Evolutionary conservation across 495 filamentous ascomycete species (phyloP).

Genomic region (Penicillium lividum): DNA sequence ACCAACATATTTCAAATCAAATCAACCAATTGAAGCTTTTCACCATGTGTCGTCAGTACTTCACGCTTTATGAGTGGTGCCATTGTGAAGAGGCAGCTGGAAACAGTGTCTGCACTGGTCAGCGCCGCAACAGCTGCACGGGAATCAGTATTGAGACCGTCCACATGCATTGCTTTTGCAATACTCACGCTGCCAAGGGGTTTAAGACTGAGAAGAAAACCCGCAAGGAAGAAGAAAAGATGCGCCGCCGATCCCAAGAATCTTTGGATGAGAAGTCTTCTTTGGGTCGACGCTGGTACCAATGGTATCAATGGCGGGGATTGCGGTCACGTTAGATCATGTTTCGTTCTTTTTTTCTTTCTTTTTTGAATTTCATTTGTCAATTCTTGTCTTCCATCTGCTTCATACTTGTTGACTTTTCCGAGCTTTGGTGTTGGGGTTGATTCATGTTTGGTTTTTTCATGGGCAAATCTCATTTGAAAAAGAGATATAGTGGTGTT

Average conservation of each 20-base stretch:
- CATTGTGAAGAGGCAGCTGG: constrained; percentile 46
- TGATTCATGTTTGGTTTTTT: background rate
- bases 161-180: constrained; percentile 50
- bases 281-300: constrained; percentile 28
- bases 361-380: constrained; percentile 6
- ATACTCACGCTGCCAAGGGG: constrained; percentile 40
- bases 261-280: constrained; percentile 36
- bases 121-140: constrained; percentile 35
- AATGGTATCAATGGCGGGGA: constrained; percentile 38
- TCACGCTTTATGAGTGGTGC: constrained; percentile 48
- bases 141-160: constrained; percentile 42
- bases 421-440: constrained; percentile 25
- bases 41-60: constrained; percentile 46
- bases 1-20: background rate
- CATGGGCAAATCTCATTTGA: background rate
- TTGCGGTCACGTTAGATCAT: constrained; percentile 29
- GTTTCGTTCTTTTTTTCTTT: constrained; percentile 8
- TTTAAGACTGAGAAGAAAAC: constrained; percentile 41
- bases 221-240: constrained; percentile 29
- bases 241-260: constrained; percentile 25
- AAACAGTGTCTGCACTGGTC: constrained; percentile 31
- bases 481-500: background rate
- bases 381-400: constrained; percentile 9
- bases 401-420: background rate
- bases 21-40: background rate